Percentiles rank a stretch among this genome's conserved stretches.
Evolutionary conservation across 1,284 basidiomycete species (phyloP).

Genomic region (Melampsora larici-populina): DNA sequence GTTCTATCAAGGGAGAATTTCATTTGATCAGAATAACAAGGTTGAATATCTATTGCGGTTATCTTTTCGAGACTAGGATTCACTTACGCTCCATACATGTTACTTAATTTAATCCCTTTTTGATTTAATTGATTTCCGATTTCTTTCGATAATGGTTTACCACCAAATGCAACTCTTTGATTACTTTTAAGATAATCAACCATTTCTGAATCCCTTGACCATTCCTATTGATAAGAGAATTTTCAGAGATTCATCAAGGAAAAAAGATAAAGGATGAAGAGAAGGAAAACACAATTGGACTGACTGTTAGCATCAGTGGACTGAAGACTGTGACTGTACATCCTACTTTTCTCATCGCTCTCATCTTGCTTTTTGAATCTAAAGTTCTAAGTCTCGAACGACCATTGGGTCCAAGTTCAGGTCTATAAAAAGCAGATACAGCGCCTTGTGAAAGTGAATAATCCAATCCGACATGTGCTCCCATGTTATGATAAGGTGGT

Average conservation of each 20-base stretch:
- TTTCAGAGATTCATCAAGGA: too few species aligned
- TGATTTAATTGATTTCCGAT: background rate
- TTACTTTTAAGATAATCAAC: background rate
- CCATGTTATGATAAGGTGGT: slow-evolving; percentile 4
- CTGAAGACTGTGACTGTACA: background rate
- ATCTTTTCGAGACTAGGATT: background rate
- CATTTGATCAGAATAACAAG: background rate
- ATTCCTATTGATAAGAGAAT: background rate
- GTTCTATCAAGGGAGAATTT: background rate
- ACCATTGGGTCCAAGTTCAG: background rate
- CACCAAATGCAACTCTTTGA: background rate
- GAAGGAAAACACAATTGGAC: background rate
- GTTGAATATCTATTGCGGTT: background rate
- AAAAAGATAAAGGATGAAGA: background rate
- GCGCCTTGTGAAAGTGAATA: background rate
- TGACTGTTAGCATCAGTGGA: slow-evolving; percentile 1
- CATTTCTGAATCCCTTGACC: background rate
- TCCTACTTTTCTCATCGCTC: background rate
- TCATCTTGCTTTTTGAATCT: background rate
- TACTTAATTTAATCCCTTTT: background rate
- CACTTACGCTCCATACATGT: background rate
- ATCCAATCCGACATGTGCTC: background rate
- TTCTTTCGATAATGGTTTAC: background rate
- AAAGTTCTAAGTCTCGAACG: background rate
- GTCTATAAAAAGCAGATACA: background rate